Base-by-base conservation (phyloP, 192 early-diverging fungal species). In the Chytriomyces sp. region DNA sequence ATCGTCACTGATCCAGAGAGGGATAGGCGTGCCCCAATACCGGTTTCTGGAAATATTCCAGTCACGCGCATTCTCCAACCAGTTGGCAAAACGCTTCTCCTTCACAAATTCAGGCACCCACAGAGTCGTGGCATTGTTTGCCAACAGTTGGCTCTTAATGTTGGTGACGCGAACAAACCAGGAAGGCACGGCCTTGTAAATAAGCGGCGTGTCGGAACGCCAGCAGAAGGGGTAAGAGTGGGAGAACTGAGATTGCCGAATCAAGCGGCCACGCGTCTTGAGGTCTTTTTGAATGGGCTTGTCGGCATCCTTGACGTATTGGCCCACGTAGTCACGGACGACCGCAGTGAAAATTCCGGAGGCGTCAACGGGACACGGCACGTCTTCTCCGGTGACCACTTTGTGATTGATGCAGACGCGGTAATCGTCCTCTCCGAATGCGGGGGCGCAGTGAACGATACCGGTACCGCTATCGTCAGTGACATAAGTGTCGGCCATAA, bases 1-100 rank as follows among this genome's bases (percentile, higher is more conserved):
- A 77, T 99, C 98, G 6, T 95, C 96, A 76, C 90, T 94, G 71
- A 88, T 91, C 98, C 98, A 99, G 44, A 99, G 80, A 33, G 98
- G 98, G 89, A 92, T 96, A 55, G 98, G 98, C n/a, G 98, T 99
- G 72, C 98, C 98, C 98, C 98, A 99, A 88, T 93, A 99, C 68
- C 98, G 90, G 79, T 91, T 94, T 73, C 98, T 92, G 36, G 96
- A 98, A 61, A 98, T 86, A 73, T 94, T 94, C 98, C 98, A 99
- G 83, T 99, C 98, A 56, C 95, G 91, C 8, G 94, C 94, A 62
- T 91, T 91, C 44, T 84, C 91, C 73, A 98, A 89, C 98, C 98
- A 86, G 17, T 98, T 96, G 61, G 87, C 91, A 78, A 99, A 98
- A 36, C 96, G 89, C 86, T 94, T 94, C 73, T 99, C 98, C 81